Conservation (phyloP, 768 basidiomycete species). For the Leccinellum albellum region DNA sequence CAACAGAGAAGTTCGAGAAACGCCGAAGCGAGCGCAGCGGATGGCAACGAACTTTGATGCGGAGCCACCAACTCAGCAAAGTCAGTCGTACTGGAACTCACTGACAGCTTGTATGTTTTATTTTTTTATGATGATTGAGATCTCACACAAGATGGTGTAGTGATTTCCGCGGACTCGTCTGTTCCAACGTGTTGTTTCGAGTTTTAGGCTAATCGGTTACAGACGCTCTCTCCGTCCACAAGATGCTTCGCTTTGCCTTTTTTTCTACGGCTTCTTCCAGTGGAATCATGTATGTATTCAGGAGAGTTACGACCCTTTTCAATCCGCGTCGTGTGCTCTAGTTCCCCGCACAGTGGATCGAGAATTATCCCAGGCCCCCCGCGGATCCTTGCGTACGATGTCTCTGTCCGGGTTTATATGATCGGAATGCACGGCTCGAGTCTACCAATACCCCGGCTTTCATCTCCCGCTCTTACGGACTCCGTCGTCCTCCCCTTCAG, state of each 20-base stretch:
- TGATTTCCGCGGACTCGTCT: constrained; percentile 32
- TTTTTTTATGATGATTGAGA: too few species aligned
- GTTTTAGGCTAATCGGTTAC: constrained; percentile 22
- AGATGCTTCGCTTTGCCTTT: constrained; percentile 16
- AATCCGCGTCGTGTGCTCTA: constrained; percentile 14
- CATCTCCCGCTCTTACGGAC: constrained; percentile 7
- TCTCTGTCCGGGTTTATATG: constrained; percentile 24
- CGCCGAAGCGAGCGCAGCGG: constrained; percentile 15
- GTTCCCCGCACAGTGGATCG: constrained; percentile 30
- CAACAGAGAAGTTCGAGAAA: constrained; percentile 8
- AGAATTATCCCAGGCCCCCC: constrained; percentile 27
- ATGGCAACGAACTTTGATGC: constrained; percentile 18
- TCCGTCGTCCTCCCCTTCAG: constrained; percentile 6
- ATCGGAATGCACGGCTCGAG: constrained; percentile 12
- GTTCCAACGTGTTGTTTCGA: constrained; percentile 23
- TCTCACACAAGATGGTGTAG: background rate
- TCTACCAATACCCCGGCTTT: constrained; percentile 7
- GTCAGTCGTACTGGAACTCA: background rate
- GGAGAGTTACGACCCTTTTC: constrained; percentile 9
- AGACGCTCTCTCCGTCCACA: constrained; percentile 12
- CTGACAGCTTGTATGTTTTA: background rate
- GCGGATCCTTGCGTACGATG: constrained; percentile 27
- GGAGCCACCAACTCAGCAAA: constrained; percentile 6
- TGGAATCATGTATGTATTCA: constrained; percentile 10
- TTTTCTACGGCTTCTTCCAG: constrained; percentile 5